These are phyloP conservation scores for Dothideomycetidae sp. DNA, from an alignment of 2,329 filamentous ascomycete species.

Conservation along the genomic window DNA sequence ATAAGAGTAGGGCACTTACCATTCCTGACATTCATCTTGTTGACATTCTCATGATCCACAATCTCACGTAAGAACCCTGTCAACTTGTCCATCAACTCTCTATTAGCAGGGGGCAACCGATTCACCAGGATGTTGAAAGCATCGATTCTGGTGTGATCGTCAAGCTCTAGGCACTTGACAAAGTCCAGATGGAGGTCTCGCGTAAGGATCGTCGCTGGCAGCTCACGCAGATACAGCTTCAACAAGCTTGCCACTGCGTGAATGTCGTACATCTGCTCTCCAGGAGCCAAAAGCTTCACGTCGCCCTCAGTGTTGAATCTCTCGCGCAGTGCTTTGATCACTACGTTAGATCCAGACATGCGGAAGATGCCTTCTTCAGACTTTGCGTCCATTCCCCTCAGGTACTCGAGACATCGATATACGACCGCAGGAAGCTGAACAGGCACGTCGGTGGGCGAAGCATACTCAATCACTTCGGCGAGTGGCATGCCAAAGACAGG, in stretches of 20 bases:
- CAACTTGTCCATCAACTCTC: conserved; percentile 67
- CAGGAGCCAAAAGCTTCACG: conserved; percentile 57
- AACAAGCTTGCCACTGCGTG: conserved; percentile 89
- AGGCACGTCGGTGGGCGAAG: conserved; percentile 55
- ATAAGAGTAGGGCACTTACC: conserved; percentile 21
- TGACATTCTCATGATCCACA: conserved; percentile 74
- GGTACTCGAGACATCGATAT: conserved; percentile 87
- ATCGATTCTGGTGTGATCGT: conserved; percentile 60
- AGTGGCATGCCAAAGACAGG: conserved; percentile 77
- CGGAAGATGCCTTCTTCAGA: conserved; percentile 92
- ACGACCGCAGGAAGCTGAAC: conserved; percentile 80
- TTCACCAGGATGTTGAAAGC: conserved; percentile 67
- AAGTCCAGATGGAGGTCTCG: conserved; percentile 84
- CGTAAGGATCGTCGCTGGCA: conserved; percentile 83
- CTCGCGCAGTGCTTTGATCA: conserved; percentile 81
- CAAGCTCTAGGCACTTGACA: conserved; percentile 54
- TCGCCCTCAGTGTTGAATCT: conserved; percentile 90
- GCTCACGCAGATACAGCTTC: conserved; percentile 84
- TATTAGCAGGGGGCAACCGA: conserved; percentile 65
- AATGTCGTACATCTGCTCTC: conserved; percentile 82
- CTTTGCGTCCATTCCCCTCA: conserved; percentile 67
- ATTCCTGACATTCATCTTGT: conserved; percentile 98
- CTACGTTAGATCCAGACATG: conserved; percentile 87
- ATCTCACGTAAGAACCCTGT: conserved; percentile 83
- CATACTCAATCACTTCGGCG: conserved; percentile 72